A percentile compares a stretch with the other conserved stretches of the same genome.
phyloP scores from a whole-genome alignment of 805 yeast species.

The Alloascoidea hylecoeti region DNA sequence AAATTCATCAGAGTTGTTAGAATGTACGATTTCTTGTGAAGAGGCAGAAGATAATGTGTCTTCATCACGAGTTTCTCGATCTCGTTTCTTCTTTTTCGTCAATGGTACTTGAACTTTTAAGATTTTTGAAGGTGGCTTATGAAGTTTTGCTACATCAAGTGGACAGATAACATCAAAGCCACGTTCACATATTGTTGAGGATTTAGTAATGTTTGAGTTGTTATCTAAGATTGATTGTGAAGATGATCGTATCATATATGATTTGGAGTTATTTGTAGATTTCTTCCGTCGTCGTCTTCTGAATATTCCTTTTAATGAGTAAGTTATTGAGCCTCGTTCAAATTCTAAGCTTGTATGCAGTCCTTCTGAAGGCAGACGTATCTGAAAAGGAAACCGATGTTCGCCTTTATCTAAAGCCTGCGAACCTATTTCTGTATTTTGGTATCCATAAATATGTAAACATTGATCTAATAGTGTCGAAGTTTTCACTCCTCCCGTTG shows the following conservation, averaged over 20 bases:
- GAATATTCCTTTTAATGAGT: conserved; percentile 19
- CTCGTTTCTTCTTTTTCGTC: conserved; percentile 20
- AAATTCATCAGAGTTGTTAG: not conserved
- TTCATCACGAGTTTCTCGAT: conserved; percentile 10
- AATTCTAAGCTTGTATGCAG: conserved; percentile 66
- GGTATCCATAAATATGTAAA: not conserved
- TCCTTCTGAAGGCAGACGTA: conserved; percentile 62
- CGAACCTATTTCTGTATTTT: not conserved
- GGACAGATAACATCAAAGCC: conserved; percentile 41
- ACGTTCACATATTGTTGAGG: too few relatives aligned
- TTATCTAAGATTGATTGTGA: conserved; percentile 29
- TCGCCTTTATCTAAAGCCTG: conserved; percentile 46
- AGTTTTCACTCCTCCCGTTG: too few relatives aligned
- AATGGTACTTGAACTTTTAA: conserved; percentile 50
- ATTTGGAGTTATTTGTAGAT: not conserved
- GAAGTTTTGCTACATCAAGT: conserved; percentile 52
- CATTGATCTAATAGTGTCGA: not conserved
- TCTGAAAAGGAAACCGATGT: conserved; percentile 77
- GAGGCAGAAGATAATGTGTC: not conserved
- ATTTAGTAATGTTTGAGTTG: not conserved
- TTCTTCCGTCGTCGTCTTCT: not conserved
- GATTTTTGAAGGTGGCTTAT: conserved; percentile 43
- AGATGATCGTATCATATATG: not conserved
- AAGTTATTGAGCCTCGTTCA: conserved; percentile 70
- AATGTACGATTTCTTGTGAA: not conserved